These are phyloP conservation scores for Didymella segeticola DNA, from an alignment of 2,329 filamentous ascomycete genomes.

Conservation along the genomic window DNA sequence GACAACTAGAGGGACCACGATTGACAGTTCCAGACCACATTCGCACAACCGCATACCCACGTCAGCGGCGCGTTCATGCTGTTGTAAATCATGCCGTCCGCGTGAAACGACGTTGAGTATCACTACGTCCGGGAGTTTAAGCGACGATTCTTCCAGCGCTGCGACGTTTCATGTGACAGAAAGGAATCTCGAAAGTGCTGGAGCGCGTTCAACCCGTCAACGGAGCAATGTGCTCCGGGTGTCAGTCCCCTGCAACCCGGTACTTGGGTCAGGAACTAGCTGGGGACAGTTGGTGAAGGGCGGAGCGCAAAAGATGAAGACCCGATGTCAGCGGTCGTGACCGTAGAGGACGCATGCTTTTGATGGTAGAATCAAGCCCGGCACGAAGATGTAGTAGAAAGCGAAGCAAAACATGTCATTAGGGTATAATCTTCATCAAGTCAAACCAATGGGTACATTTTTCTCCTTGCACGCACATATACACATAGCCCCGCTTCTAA, in stretches of 20 bases:
- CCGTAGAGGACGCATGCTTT: background rate
- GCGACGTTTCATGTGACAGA: constrained; percentile 1
- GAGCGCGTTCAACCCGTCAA: background rate
- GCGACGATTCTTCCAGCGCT: background rate
- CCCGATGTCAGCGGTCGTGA: background rate
- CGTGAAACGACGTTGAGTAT: no score
- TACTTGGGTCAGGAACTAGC: background rate
- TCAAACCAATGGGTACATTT: background rate
- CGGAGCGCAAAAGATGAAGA: background rate
- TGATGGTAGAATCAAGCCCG: background rate
- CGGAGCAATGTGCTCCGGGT: background rate
- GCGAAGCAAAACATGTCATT: constrained; percentile 8
- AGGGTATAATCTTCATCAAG: constrained; percentile 12
- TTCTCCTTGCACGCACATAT: background rate
- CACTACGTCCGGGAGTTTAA: no score
- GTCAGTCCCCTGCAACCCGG: background rate
- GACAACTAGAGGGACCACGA: no score
- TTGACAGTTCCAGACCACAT: no score
- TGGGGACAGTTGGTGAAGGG: background rate
- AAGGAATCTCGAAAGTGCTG: background rate
- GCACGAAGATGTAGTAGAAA: background rate
- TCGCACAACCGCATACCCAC: no score
- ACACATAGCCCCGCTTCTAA: background rate
- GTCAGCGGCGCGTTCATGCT: no score
- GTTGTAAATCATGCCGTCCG: no score